phyloP scores from a whole-genome alignment of 139 green algal genomes.

The Closterium sp. region DNA sequence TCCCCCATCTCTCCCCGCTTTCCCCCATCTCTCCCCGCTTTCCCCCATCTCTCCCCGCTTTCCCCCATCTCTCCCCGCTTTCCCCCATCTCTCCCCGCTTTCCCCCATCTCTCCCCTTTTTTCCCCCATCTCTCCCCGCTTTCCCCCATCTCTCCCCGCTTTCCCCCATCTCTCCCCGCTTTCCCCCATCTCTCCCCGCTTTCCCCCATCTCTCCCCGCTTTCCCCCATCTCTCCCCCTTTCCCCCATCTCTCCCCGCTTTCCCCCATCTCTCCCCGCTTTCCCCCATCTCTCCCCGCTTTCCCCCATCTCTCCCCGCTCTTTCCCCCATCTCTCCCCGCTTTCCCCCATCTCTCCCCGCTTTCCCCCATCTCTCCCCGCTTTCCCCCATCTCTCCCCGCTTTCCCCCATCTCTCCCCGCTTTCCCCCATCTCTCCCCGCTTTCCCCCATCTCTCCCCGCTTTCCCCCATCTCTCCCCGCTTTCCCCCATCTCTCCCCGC shows the following conservation, averaged over 20 bases:
- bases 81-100: background rate
- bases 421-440: background rate
- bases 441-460: background rate
- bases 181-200: too few species aligned
- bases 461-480: background rate
- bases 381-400: background rate
- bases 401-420: background rate
- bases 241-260: background rate
- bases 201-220: background rate
- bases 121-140: background rate
- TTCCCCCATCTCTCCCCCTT: too few species aligned
- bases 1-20: background rate
- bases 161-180: background rate
- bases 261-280: background rate
- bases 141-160: background rate
- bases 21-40: background rate
- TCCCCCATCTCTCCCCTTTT: background rate
- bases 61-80: background rate
- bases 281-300: too few species aligned
- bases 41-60: background rate
- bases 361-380: background rate
- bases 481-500: background rate
- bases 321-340: background rate
- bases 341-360: background rate
- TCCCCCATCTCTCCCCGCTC: too few species aligned